A percentile compares a stretch with the other conserved stretches of the same genome.
These are phyloP conservation scores for Pterula multifida DNA, from an alignment of 1,284 basidiomycete species.

Conservation along the genomic window DNA sequence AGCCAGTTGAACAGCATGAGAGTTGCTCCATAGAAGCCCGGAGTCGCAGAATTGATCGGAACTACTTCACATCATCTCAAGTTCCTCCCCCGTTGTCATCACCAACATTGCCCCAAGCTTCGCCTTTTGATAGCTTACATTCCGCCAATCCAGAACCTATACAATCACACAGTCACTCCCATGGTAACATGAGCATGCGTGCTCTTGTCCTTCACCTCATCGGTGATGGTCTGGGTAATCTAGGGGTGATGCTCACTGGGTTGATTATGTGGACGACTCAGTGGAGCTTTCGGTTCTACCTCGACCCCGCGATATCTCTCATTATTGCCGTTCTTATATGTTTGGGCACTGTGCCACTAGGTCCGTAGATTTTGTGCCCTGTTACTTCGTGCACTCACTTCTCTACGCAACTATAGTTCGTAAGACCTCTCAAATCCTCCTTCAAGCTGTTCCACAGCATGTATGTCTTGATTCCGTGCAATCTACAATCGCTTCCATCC, in stretches of 20 bases:
- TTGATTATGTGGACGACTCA: constrained; percentile 81
- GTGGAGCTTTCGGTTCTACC: constrained; percentile 80
- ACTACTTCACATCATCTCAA: not conserved
- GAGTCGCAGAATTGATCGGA: too few relatives aligned
- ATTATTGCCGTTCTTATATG: constrained; percentile 97
- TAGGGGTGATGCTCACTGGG: constrained; percentile 93
- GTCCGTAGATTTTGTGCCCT: constrained; percentile 33
- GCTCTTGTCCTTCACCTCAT: constrained; percentile 91
- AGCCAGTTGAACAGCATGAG: not conserved
- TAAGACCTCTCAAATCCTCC: constrained; percentile 91
- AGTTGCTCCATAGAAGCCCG: not conserved
- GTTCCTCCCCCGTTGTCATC: not conserved
- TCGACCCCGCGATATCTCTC: constrained; percentile 89
- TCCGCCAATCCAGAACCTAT: not conserved
- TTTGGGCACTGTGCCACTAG: constrained; percentile 87
- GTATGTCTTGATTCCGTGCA: constrained; percentile 59
- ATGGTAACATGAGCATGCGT: constrained; percentile 94
- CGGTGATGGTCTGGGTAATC: constrained; percentile 95
- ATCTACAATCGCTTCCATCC: constrained; percentile 41
- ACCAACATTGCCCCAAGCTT: not conserved
- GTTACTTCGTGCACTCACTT: constrained; percentile 7
- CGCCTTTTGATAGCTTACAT: not conserved
- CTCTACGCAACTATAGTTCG: constrained; percentile 53
- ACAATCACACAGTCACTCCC: constrained; percentile 36
- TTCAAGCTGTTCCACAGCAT: constrained; percentile 87